These are phyloP conservation scores for Mytilinidion resinicola DNA, from an alignment of 495 filamentous ascomycete species.

Conservation along the genomic window DNA sequence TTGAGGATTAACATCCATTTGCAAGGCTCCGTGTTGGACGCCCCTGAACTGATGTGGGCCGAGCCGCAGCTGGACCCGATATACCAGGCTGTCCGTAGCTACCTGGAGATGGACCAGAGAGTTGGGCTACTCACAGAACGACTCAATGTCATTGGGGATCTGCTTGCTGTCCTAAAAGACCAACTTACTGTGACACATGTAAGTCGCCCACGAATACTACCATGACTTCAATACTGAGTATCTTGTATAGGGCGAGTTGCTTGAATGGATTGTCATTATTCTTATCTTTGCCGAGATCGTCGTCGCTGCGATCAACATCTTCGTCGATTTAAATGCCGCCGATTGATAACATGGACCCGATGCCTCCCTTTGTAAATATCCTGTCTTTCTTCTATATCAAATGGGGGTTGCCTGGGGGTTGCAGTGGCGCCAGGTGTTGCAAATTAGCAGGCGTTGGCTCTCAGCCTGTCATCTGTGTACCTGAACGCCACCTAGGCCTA, in stretches of 20 bases:
- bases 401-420: background rate
- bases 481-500: too few species aligned
- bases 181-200: slow-evolving; percentile 88
- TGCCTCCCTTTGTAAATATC: background rate
- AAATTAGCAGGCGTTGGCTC: background rate
- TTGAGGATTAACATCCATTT: slow-evolving; percentile 95
- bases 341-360: background rate
- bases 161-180: slow-evolving; percentile 90
- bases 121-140: slow-evolving; percentile 86
- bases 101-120: slow-evolving; percentile 95
- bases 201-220: background rate
- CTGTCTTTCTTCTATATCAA: background rate
- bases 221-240: slow-evolving; percentile 48
- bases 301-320: slow-evolving; percentile 89
- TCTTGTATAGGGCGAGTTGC: slow-evolving; percentile 19
- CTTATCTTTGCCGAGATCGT: slow-evolving; percentile 95
- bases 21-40: slow-evolving; percentile 94
- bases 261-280: slow-evolving; percentile 64
- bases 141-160: slow-evolving; percentile 86
- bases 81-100: slow-evolving; percentile 88
- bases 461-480: too few species aligned
- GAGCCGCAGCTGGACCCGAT: slow-evolving; percentile 94
- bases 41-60: slow-evolving; percentile 96
- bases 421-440: too few species aligned
- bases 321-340: slow-evolving; percentile 88